Conservation (phyloP, 306 rosid genomes). For the Urtica urens region DNA sequence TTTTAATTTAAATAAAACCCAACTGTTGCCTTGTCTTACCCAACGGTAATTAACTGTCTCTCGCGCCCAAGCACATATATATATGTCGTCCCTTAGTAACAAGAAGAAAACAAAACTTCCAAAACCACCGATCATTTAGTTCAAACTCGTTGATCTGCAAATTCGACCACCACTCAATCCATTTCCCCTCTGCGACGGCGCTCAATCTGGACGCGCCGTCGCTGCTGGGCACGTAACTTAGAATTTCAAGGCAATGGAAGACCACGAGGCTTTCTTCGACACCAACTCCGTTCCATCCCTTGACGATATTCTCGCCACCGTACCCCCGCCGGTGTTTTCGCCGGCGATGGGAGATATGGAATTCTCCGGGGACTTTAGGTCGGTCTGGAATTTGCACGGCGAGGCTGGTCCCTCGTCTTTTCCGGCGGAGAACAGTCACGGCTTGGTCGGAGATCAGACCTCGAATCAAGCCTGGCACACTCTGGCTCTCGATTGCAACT, state of each 20-base stretch:
- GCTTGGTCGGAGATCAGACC: not conserved
- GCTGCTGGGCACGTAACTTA: constrained; percentile 6
- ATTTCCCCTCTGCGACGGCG: constrained; percentile 20
- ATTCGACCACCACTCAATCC: not conserved
- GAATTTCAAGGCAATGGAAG: not conserved
- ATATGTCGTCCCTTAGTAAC: not conserved
- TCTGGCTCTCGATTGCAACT: constrained; percentile 32
- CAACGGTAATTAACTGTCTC: constrained; percentile 38
- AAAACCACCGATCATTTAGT: not conserved
- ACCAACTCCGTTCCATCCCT: constrained; percentile 8
- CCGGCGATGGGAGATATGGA: not conserved
- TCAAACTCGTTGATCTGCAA: not conserved
- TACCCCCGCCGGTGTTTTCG: not conserved
- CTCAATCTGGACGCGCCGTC: constrained; percentile 22
- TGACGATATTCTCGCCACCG: constrained; percentile 7
- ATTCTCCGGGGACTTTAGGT: too few relatives aligned
- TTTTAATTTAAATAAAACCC: not conserved
- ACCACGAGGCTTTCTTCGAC: constrained; percentile 11
- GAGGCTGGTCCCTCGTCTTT: not conserved
- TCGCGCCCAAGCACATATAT: too few relatives aligned
- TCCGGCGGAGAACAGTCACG: not conserved
- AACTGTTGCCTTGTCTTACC: constrained; percentile 6
- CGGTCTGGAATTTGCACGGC: too few relatives aligned
- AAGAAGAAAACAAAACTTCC: too few relatives aligned
- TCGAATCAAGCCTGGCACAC: constrained; percentile 28